Evolutionary conservation across 768 basidiomycete species (phyloP), one percentile per base, ranked within the genome.

Genomic region (Tylopilus plumbeoviolaceoides): DNA sequence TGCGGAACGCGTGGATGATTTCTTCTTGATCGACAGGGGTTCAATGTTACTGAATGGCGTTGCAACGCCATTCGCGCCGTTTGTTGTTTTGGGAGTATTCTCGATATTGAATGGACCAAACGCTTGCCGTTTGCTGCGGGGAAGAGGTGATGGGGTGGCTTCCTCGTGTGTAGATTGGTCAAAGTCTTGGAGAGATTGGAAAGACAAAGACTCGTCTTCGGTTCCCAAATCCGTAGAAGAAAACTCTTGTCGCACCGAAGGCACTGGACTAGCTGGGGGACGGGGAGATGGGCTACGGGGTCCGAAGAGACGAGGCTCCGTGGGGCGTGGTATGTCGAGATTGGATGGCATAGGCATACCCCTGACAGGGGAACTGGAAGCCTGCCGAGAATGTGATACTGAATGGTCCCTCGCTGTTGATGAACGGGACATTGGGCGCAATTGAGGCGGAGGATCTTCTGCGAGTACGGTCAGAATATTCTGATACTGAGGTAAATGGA

Each of bases 11-110:
- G 82, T 74, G 7, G 88, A 88, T 6, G 79, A 74, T 67, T 89
- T 91, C 75, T 93, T 91, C 76, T 85, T 90, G 67, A 93, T 92
- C 2, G 85, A 87, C 54, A 93, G 72, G 7, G 90, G 90, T 62
- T 89, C 89, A 20, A 91, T 77, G 23, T 70, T 72, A 33, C 72
- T 75, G 50, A 68, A 51, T 30, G 76, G 69, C 23, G 72, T 69
- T 51, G 75, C 58, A 23, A 63, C 51, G 44, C 66, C 61, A 36
- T 62, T 67, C 31, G 63, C 56, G 44, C 66, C 61, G 38, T 62
- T 67, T 27, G 63, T 56, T 54, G 63, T 63, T 59, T 77, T 83
- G 9, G 85, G 83, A 0, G 79, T 82, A 25, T 73, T 64, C 27
- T 86, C 83, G 12, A 67, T 70, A 30, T 68, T 73, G 20, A 75